phyloP scores from a whole-genome alignment of 2,329 filamentous ascomycete genomes.

The Trichoderma atrobrunneum region DNA sequence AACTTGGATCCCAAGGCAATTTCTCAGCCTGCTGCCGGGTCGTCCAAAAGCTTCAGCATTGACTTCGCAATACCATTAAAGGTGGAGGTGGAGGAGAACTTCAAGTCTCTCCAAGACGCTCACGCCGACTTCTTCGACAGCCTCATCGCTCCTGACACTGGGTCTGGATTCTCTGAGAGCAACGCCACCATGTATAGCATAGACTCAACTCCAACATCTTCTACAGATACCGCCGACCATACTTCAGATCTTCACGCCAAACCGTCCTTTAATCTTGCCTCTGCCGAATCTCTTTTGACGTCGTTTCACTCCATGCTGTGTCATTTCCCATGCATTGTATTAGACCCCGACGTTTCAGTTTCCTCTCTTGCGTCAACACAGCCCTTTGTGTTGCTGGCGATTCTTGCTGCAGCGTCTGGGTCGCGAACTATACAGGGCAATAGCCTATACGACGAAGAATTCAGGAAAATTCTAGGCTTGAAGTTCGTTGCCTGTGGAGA shows the following conservation, averaged over 20 bases:
- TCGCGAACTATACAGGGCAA: conserved; percentile 50
- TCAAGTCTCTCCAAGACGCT: conserved; percentile 42
- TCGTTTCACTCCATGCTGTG: conserved; percentile 44
- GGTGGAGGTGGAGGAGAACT: conserved; percentile 35
- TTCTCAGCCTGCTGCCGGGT: conserved; percentile 29
- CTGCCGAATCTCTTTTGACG: conserved; percentile 45
- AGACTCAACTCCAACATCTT: conserved; percentile 28
- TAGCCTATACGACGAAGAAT: conserved; percentile 55
- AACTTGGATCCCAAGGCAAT: conserved; percentile 24
- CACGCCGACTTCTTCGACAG: conserved; percentile 44
- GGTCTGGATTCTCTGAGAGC: conserved; percentile 19
- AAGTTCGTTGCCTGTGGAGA: conserved; percentile 58
- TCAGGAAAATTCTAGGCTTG: conserved; percentile 53
- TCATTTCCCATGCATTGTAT: conserved; percentile 44
- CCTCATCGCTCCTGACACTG: conserved; percentile 35
- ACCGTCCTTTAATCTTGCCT: conserved; percentile 54
- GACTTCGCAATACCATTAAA: conserved; percentile 47
- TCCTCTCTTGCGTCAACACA: conserved; percentile 42
- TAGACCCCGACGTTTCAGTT: conserved; percentile 42
- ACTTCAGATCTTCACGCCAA: conserved; percentile 44
- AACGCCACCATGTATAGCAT: conserved; percentile 24
- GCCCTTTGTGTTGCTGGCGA: conserved; percentile 54
- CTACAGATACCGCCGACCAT: conserved; percentile 31
- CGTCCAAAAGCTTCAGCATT: conserved; percentile 52
- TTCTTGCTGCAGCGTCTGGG: conserved; percentile 50